A percentile compares a stretch with the other conserved stretches of the same genome.
phyloP scores from a whole-genome alignment of 306 rosid species.

The Lathyrus oleraceus region DNA sequence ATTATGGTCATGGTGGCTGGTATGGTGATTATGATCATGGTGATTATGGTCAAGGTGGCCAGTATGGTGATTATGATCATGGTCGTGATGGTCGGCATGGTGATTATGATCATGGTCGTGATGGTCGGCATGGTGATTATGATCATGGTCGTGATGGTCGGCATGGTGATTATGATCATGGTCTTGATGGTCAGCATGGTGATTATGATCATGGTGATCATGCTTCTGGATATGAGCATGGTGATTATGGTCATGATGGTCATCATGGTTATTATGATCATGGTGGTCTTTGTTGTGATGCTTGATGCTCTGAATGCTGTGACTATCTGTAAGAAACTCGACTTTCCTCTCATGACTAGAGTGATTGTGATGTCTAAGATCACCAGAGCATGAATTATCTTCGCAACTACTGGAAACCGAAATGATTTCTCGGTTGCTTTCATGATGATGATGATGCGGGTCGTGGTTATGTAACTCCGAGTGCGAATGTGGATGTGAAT shows the following conservation, averaged over 20 bases:
- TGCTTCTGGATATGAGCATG: not conserved
- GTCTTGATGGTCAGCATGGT: conserved; percentile 4
- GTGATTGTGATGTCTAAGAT: conserved; percentile 39
- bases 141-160: conserved; percentile 12
- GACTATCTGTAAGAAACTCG: conserved; percentile 29
- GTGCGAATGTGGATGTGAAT: conserved; percentile 51
- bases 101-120: conserved; percentile 22
- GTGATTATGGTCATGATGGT: conserved; percentile 1
- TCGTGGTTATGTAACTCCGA: conserved; percentile 38
- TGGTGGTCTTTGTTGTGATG: conserved; percentile 18
- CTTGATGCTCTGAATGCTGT: conserved; percentile 7
- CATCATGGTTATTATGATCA: conserved; percentile 11
- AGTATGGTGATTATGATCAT: not conserved
- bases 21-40: conserved; percentile 14
- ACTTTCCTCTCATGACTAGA: conserved; percentile 33
- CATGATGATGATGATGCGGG: conserved; percentile 38
- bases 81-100: conserved; percentile 3
- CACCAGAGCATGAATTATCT: conserved; percentile 43
- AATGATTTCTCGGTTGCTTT: conserved; percentile 40
- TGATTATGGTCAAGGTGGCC: conserved; percentile 29
- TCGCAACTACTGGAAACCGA: conserved; percentile 44
- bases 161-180: conserved; percentile 14
- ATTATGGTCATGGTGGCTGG: not conserved
- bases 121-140: not conserved
- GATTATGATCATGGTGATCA: conserved; percentile 18